phyloP scores from a whole-genome alignment of 768 basidiomycete species.

The Termitomyces sp. region DNA sequence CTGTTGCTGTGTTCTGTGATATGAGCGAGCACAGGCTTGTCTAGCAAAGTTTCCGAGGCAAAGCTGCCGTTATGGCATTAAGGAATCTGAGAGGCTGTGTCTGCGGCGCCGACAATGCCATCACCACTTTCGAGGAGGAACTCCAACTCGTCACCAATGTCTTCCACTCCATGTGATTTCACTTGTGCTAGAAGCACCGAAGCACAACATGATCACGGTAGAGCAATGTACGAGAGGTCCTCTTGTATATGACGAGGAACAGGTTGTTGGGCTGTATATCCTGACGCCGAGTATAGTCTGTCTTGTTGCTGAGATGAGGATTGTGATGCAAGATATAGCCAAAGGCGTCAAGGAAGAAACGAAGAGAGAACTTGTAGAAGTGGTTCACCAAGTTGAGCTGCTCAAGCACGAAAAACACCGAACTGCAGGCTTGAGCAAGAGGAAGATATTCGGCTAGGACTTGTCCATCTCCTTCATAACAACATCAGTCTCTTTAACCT shows the following conservation, averaged over 20 bases:
- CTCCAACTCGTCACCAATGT: conserved; percentile 82
- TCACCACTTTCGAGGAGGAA: conserved; percentile 91
- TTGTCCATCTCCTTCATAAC: conserved; percentile 94
- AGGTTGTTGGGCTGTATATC: conserved; percentile 83
- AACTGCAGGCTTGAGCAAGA: conserved; percentile 92
- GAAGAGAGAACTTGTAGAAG: conserved; percentile 98
- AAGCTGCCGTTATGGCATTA: conserved; percentile 60
- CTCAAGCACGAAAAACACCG: conserved; percentile 95
- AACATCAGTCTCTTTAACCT: conserved; percentile 94
- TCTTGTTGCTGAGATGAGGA: conserved; percentile 79
- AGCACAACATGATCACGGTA: conserved; percentile 91
- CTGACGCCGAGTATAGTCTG: conserved; percentile 71
- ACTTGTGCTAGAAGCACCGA: conserved; percentile 86
- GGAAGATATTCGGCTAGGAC: conserved; percentile 95
- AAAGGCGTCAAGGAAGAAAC: conserved; percentile 98
- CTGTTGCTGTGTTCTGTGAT: conserved; percentile 58
- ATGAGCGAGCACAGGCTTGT: conserved; percentile 64
- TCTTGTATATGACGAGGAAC: conserved; percentile 83
- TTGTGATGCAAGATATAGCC: conserved; percentile 92
- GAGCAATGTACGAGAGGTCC: conserved; percentile 87
- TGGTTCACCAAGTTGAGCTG: conserved; percentile 93
- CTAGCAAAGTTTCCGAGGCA: conserved; percentile 72
- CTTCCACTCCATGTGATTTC: conserved; percentile 77
- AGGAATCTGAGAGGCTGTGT: conserved; percentile 35
- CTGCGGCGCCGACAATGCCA: conserved; percentile 42